These are phyloP conservation scores for Castanea crenata DNA, from an alignment of 306 rosid genomes.

Conservation along the genomic window DNA sequence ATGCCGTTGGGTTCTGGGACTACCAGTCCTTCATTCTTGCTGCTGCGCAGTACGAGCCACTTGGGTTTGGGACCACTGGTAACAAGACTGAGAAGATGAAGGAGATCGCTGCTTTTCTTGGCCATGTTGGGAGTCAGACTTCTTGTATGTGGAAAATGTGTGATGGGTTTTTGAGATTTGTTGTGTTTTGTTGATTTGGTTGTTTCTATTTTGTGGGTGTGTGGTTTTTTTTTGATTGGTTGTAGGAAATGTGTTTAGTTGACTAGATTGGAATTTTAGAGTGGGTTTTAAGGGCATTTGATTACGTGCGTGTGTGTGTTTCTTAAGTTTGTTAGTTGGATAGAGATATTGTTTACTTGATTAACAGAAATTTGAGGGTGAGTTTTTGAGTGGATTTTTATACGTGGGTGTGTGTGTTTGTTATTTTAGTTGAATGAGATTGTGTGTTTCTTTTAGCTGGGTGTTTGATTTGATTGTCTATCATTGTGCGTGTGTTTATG, in stretches of 20 bases:
- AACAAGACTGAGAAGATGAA: constrained; percentile 68
- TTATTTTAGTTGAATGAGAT: not conserved
- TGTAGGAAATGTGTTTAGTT: too few species aligned
- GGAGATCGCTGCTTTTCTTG: constrained; percentile 88
- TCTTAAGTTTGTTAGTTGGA: too few species aligned
- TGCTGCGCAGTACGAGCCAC: constrained; percentile 60
- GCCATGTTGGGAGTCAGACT: constrained; percentile 84
- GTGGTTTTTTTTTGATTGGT: too few species aligned
- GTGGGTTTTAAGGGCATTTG: too few species aligned
- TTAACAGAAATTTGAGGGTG: not conserved
- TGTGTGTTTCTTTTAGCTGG: not conserved
- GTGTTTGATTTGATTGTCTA: not conserved
- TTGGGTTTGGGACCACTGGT: constrained; percentile 90
- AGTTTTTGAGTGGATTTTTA: not conserved
- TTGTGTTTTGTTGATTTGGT: too few species aligned
- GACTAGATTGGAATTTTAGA: too few species aligned
- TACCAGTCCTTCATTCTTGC: constrained; percentile 71
- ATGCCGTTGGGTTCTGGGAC: constrained; percentile 94
- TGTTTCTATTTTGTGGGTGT: too few species aligned
- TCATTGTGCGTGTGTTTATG: not conserved
- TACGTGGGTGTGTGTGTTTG: not conserved
- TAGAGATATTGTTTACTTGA: too few species aligned
- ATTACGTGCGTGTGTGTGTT: too few species aligned
- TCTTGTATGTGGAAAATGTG: constrained; percentile 52
- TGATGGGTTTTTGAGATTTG: too few species aligned